These are phyloP conservation scores for Thermochaetoides dissita DNA, from an alignment of 2,329 filamentous ascomycete genomes.

Conservation along the genomic window DNA sequence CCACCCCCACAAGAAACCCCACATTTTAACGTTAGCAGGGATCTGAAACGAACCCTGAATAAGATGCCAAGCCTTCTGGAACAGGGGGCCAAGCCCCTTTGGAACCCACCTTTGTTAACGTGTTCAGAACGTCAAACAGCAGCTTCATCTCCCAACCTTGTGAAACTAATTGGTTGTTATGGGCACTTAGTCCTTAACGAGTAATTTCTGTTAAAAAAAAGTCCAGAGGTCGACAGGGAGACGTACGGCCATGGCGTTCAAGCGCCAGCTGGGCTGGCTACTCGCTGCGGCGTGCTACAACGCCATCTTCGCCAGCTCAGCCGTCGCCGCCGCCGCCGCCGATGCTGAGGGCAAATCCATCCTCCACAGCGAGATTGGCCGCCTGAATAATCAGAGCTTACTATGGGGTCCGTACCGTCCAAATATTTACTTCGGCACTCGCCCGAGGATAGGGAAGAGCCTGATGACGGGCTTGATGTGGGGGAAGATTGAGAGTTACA, in stretches of 20 bases:
- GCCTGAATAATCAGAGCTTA: constrained; percentile 63
- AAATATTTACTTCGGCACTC: constrained; percentile 85
- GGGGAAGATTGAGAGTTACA: constrained; percentile 70
- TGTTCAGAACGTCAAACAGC: background rate
- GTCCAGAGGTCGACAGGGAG: background rate
- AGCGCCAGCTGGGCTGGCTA: constrained; percentile 17
- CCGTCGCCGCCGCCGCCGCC: constrained; percentile 2
- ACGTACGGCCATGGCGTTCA: constrained; percentile 5
- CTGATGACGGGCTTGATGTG: constrained; percentile 76
- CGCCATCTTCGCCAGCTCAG: constrained; percentile 4
- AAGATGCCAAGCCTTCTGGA: constrained; percentile 2
- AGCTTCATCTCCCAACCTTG: background rate
- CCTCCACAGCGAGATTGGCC: constrained; percentile 34
- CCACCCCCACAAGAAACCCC: too few relatives aligned
- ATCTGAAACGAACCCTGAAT: background rate
- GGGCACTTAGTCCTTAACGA: too few relatives aligned
- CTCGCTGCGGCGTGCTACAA: constrained; percentile 15
- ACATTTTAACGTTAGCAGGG: too few relatives aligned
- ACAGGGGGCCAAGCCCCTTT: background rate
- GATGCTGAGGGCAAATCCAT: constrained; percentile 22
- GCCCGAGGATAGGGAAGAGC: constrained; percentile 67
- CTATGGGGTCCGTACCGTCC: constrained; percentile 94
- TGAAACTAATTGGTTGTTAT: background rate
- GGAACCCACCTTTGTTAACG: background rate
- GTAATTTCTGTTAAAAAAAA: background rate